Conservation (phyloP, 768 basidiomycete genomes). For the Hirschioporus abietinus region DNA sequence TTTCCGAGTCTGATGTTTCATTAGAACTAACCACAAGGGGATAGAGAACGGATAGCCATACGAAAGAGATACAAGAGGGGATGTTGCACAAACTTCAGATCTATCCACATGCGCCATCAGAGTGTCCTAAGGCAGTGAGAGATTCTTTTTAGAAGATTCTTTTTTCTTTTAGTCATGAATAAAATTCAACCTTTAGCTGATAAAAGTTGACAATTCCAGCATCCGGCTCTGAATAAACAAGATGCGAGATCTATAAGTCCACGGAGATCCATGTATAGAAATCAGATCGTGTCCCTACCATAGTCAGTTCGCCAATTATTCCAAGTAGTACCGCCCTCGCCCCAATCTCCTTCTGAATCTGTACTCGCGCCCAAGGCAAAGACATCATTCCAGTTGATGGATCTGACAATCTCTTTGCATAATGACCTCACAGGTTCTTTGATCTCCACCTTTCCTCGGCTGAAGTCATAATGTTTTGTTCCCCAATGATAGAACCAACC, state of each 20-base stretch:
- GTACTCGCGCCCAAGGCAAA: conserved; percentile 27
- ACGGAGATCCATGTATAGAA: background rate
- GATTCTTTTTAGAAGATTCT: background rate
- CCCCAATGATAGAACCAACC: conserved; percentile 98
- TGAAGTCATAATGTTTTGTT: conserved; percentile 90
- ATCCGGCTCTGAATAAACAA: conserved; percentile 64
- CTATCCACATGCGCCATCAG: conserved; percentile 98
- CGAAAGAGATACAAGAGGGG: conserved; percentile 94
- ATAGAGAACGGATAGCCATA: conserved; percentile 31
- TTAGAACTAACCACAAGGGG: conserved; percentile 1
- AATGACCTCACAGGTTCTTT: conserved; percentile 47
- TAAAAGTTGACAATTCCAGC: conserved; percentile 98
- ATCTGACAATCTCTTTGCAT: conserved; percentile 56
- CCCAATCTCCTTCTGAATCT: conserved; percentile 35
- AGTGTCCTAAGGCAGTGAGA: conserved; percentile 51
- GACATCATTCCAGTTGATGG: conserved; percentile 67
- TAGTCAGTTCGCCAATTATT: conserved; percentile 72
- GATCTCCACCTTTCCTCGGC: conserved; percentile 59
- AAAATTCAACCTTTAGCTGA: conserved; percentile 52
- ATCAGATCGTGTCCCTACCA: conserved; percentile 38
- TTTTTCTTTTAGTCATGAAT: background rate
- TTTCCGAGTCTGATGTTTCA: conserved; percentile 65
- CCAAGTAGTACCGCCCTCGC: conserved; percentile 56
- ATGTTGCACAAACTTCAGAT: conserved; percentile 88
- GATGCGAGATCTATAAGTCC: conserved; percentile 6